Base-by-base conservation (phyloP, 2,329 filamentous ascomycete species). In the Talaromyces sp. region DNA sequence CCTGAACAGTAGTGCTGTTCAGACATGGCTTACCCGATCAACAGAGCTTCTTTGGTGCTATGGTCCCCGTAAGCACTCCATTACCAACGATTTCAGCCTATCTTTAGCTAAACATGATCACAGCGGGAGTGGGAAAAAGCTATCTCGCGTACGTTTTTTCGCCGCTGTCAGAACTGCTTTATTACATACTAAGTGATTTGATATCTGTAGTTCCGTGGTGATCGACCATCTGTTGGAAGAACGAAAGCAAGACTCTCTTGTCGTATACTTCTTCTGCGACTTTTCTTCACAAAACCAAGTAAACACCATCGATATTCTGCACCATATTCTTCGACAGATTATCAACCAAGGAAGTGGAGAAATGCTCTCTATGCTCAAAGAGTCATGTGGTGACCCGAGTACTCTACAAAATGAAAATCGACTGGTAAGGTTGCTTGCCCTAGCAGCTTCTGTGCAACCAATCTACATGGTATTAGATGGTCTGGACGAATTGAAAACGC, bases 31-130 rank as follows among this genome's bases (percentile, higher is more conserved):
- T 45, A 35, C 27, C 59, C 25, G 43, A 17, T 50, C 59, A 61
- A 47, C 59, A 35, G 45, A 47, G 45, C 59, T 61, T 47, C 59
- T 61, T 10, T 61, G 59, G 59, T 50, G 59, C 41, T 33, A 50
- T 47, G 59, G 59, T 35, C 41, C 43, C 19, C 59, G 59, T 61
- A 61, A 43, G 56, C 37, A 43, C 15, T 45, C n/a, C 37, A 19
- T 59, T 43, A 31, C n/a, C 27, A 52, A 10, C 15, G 2, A 10
- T 9, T 33, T 17, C 2, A 7, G 8, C 11, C 47, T 27, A 9
- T 8, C 35, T n/a, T 5, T 7, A 33, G 27, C 22, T 52, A 25
- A 52, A 15, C 0, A 33, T n/a, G 10, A 33, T 1, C 31, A 4
- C 31, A 52, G 49, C 49, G 6, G 49, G 49, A n/a, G 49, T 52